Evolutionary conservation across 83 land plant species (phyloP), one percentile per base, ranked within the genome.

Genomic region (Thuja plicata): DNA sequence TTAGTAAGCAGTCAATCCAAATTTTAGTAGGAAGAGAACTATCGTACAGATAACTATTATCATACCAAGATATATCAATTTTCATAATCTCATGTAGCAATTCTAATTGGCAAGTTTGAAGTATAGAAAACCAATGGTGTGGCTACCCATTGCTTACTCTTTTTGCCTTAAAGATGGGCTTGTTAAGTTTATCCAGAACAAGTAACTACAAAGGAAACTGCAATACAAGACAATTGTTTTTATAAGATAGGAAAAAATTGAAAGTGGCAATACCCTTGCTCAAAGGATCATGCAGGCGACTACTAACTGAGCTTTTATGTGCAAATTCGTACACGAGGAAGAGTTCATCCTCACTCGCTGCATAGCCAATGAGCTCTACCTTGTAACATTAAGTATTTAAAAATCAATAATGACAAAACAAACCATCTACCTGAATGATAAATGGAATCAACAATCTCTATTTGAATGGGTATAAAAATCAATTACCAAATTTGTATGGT

Each of bases 281-380:
- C 62, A 92, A 93, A 86, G 96, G 96, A 89, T 97, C 96, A 90
- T 96, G 99, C 48, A 97, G 91, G 89, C 95, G 95, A 87, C 87
- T 97, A 88, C 85, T 93, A 41, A 97, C 92, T 21, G 99, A 94
- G 87, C 97, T 93, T 43, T 97, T 95, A 87, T 95, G 95, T 45
- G 97, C 95, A 93, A 89, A 96, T 84, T 97, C 99, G 89, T 97
- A 97, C 12, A 97, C 92, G 71, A 97, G 92, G 88, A 94, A 97
- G 11, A 97, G 93, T 78, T 96, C 96, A 87, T 94, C 95, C 78
- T 88, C 92, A 86, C 88, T 92, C 46, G 96, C 95, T 16, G 95
- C 93, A 91, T 96, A 96, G 60, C 99, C 99, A 87, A 96, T 93
- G 91, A 97, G 89, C 88, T 97, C 96, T 94, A 95, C 96, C 96